Evolutionary conservation across 2,329 filamentous ascomycete genomes (phyloP).

Genomic region (Teratosphaeriaceae sp.): DNA sequence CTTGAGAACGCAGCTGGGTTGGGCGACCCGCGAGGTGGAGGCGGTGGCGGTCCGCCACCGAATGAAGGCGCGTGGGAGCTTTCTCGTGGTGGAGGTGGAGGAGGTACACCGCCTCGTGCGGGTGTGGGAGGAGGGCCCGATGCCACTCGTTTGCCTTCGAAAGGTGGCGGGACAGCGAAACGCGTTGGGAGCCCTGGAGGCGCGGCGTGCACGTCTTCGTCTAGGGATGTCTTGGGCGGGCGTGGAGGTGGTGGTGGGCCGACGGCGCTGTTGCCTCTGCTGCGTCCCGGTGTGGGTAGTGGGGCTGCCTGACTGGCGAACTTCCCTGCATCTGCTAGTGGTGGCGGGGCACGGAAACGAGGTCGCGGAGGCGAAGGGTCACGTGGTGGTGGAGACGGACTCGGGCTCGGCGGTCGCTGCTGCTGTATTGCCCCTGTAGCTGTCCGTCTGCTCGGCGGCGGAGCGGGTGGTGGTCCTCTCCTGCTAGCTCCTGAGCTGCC

Average conservation of each 20-base stretch:
- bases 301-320: conserved; percentile 54
- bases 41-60: conserved; percentile 24
- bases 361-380: conserved; percentile 65
- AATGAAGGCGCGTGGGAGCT: conserved; percentile 25
- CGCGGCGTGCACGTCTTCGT: conserved; percentile 46
- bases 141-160: conserved; percentile 55
- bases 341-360: conserved; percentile 77
- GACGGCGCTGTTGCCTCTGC: conserved; percentile 30
- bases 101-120: conserved; percentile 59
- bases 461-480: conserved; percentile 56
- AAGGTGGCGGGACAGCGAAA: conserved; percentile 75
- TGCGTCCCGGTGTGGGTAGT: conserved; percentile 51
- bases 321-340: conserved; percentile 83
- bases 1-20: conserved; percentile 34
- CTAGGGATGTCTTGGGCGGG: conserved; percentile 49
- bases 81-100: conserved; percentile 41
- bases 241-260: conserved; percentile 42
- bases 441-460: conserved; percentile 36
- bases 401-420: conserved; percentile 44
- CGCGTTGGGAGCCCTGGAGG: conserved; percentile 29
- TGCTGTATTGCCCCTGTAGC: conserved; percentile 21
- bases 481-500: conserved; percentile 50
- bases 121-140: conserved; percentile 69
- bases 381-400: conserved; percentile 55
- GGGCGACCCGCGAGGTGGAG: conserved; percentile 56